Evolutionary conservation across 78 protist genomes (phyloP), one percentile per base, ranked within the genome.

Genomic region (Abeoforma whisleri): DNA sequence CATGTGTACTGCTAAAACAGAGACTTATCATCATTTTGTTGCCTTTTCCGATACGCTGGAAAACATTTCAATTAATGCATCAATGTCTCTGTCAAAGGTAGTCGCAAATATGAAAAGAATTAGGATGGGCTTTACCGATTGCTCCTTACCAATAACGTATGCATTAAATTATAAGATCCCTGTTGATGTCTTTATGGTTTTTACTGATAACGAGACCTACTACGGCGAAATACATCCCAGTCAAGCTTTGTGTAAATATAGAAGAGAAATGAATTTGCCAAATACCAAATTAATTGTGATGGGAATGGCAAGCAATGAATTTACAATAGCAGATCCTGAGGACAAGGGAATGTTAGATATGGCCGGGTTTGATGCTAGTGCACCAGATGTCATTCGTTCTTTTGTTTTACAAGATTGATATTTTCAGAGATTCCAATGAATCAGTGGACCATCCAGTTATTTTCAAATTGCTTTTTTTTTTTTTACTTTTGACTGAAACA

Each of bases 121-220:
- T 32, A 22, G 28, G 28, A 57, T 85, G 2, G 88, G 88, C 1
- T 0, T 25, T 37, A 85, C 88, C 1, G 79, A 85, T 76, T 85
- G 88, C 74, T 1, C 88, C 31, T 48, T 22, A 76, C 88, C 88
- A 25, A 85, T 85, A 68, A 37, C 34, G 25, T 74, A 30, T 12
- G 88, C 88, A 30, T 1, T 1, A 1, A 72, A 72, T 38, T 31
- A 74, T 31, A 16, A 28, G 28, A 2, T 74, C 12, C 28, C 0
- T 39, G 68, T 75, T 2, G 88, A 85, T 57, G 1, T 30, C 30
- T 85, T 85, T 30, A 12, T 85, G 28, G 88, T 85, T 34, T 77
- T 71, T 77, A 85, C 88, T 28, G 88, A 85, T 71, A n/a, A 1
- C 30, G 88, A 85, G 72, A 85, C 88, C 40, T 34, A n/a, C 28